phyloP scores from a whole-genome alignment of 75 land plant genomes.

The Sequoiadendron giganteum region DNA sequence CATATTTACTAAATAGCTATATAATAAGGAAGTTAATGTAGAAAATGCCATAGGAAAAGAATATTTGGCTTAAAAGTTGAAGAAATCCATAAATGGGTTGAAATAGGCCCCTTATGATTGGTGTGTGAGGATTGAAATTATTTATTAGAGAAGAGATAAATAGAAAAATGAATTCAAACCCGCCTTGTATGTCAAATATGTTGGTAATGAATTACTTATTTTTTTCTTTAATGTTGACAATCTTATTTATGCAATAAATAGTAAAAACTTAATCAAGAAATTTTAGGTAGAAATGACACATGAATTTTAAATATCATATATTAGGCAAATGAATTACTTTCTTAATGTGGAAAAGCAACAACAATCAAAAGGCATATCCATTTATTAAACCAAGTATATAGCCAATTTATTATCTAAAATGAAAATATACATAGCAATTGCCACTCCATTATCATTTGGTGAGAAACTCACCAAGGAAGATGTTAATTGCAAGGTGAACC shows the following conservation, averaged over 20 bases:
- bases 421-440: not conserved
- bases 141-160: too few species aligned
- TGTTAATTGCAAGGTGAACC: not conserved
- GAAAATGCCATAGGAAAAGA: conserved; percentile 8
- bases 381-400: conserved; percentile 9
- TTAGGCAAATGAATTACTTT: conserved; percentile 14
- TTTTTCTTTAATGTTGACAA: conserved; percentile 14
- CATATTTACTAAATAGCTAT: conserved; percentile 13
- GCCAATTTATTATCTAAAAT: conserved; percentile 1
- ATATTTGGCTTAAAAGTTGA: not conserved
- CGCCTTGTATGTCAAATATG: not conserved
- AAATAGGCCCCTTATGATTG: too few species aligned
- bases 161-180: too few species aligned
- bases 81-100: too few species aligned
- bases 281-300: not conserved
- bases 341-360: conserved; percentile 13
- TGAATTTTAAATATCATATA: conserved; percentile 16
- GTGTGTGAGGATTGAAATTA: not conserved
- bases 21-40: conserved; percentile 12
- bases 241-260: conserved; percentile 10
- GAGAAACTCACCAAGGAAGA: not conserved
- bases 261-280: too few species aligned
- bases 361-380: not conserved
- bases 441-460: not conserved
- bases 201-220: not conserved